Conservation (phyloP, 345 rosid genomes). For the Gossypium stocksii region DNA sequence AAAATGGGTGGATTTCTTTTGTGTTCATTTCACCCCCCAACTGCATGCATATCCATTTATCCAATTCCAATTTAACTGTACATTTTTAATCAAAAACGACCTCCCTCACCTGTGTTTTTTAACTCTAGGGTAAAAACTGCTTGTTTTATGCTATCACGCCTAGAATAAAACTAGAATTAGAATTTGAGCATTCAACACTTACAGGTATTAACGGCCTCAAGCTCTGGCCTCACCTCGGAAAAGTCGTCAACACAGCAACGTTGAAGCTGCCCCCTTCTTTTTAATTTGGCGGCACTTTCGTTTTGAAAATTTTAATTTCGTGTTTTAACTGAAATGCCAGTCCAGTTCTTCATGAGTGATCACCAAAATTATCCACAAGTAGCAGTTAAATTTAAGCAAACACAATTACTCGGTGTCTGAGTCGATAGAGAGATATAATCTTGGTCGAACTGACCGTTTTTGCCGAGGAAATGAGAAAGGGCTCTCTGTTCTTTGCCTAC, state of each 20-base stretch:
- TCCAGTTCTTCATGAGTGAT: constrained; percentile 13
- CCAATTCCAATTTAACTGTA: not conserved
- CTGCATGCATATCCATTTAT: not conserved
- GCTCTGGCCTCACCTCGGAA: constrained; percentile 9
- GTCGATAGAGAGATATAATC: constrained; percentile 71
- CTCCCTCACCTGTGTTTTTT: not conserved
- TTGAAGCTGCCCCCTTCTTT: not conserved
- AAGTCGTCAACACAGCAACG: not conserved
- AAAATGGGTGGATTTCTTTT: not conserved
- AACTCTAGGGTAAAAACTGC: not conserved
- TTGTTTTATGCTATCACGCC: not conserved
- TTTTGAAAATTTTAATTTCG: not conserved
- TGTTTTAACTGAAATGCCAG: not conserved
- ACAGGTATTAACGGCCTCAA: not conserved
- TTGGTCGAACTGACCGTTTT: constrained; percentile 84
- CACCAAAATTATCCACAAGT: constrained; percentile 33
- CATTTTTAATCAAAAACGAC: not conserved
- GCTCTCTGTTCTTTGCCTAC: constrained; percentile 64
- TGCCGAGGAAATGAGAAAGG: constrained; percentile 75
- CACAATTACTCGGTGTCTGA: constrained; percentile 60
- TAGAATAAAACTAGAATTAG: not conserved
- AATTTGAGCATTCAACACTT: not conserved
- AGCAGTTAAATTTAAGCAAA: not conserved
- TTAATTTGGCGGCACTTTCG: not conserved
- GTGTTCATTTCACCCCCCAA: not conserved